phyloP scores from a whole-genome alignment of 768 basidiomycete species.

The Pilatotrama ljubarskyi region DNA sequence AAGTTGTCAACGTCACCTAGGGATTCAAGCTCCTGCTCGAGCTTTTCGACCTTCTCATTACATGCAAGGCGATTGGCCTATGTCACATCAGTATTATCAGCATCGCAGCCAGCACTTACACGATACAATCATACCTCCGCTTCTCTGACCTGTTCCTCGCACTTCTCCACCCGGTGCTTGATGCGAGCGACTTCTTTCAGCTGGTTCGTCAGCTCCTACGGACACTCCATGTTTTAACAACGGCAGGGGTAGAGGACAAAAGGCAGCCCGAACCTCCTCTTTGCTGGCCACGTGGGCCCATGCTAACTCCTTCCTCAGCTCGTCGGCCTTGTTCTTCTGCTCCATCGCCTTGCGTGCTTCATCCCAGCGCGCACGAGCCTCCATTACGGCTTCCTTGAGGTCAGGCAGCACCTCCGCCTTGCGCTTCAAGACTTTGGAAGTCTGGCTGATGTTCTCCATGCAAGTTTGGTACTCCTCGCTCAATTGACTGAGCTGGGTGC shows the following conservation, averaged over 20 bases:
- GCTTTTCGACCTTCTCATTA: conserved; percentile 30
- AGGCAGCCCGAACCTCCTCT: conserved; percentile 49
- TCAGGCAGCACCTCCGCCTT: conserved; percentile 83
- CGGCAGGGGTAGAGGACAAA: not conserved
- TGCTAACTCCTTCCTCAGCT: conserved; percentile 77
- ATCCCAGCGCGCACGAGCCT: conserved; percentile 59
- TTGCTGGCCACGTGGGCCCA: conserved; percentile 85
- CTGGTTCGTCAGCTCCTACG: conserved; percentile 46
- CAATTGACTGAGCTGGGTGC: conserved; percentile 88
- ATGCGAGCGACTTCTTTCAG: conserved; percentile 42
- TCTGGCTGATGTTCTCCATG: conserved; percentile 68
- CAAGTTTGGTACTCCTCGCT: conserved; percentile 83
- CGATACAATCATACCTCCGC: conserved; percentile 37
- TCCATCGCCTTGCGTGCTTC: conserved; percentile 76
- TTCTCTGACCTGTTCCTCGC: conserved; percentile 39
- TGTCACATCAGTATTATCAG: conserved; percentile 9
- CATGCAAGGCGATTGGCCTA: not conserved
- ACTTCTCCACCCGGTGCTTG: conserved; percentile 39
- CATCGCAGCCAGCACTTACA: not conserved
- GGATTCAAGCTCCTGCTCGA: conserved; percentile 41
- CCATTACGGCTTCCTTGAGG: conserved; percentile 56
- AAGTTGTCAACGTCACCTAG: conserved; percentile 49
- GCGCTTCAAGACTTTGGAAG: conserved; percentile 60
- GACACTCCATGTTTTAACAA: not conserved
- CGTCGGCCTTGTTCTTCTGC: conserved; percentile 64